Conservation (phyloP, 805 yeast species). For the Kodamaea kakaduensis region DNA sequence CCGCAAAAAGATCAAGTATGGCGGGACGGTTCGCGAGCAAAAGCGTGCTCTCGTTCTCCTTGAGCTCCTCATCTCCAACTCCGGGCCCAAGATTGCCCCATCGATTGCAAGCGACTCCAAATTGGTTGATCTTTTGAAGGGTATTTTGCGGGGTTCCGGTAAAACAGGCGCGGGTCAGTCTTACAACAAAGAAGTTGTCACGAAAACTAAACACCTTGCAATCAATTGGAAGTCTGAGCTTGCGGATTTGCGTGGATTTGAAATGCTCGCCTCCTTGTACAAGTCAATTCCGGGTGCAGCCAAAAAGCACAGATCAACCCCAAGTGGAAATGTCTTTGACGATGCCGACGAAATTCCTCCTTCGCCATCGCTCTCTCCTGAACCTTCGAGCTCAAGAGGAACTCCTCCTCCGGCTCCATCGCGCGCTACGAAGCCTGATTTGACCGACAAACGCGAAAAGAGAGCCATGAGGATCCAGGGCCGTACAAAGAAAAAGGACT, state of each 20-base stretch:
- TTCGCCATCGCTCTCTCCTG: constrained; percentile 2
- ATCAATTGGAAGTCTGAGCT: constrained; percentile 65
- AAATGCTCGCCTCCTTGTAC: constrained; percentile 35
- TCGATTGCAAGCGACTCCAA: constrained; percentile 63
- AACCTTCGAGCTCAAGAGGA: constrained; percentile 6
- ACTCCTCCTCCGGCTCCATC: constrained; percentile 4
- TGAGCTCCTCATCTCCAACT: constrained; percentile 38
- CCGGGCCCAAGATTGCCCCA: constrained; percentile 40
- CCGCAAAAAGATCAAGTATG: constrained; percentile 85
- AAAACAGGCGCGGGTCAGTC: constrained; percentile 32
- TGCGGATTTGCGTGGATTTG: constrained; percentile 45
- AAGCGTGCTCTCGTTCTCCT: constrained; percentile 52
- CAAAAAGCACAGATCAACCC: constrained; percentile 1
- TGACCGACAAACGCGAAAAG: neutral
- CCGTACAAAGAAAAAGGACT: constrained; percentile 11
- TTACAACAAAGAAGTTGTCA: constrained; percentile 41
- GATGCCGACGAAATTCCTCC: neutral
- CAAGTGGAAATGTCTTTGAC: constrained; percentile 5
- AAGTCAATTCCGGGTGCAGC: constrained; percentile 5
- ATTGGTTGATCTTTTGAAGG: constrained; percentile 58
- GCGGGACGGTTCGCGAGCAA: constrained; percentile 56
- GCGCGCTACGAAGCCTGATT: constrained; percentile 5
- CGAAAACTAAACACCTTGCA: constrained; percentile 48
- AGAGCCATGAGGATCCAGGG: constrained; percentile 7
- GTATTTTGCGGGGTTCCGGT: constrained; percentile 41